phyloP scores from a whole-genome alignment of 2,329 filamentous ascomycete species.

The Aspergillus sp. region DNA sequence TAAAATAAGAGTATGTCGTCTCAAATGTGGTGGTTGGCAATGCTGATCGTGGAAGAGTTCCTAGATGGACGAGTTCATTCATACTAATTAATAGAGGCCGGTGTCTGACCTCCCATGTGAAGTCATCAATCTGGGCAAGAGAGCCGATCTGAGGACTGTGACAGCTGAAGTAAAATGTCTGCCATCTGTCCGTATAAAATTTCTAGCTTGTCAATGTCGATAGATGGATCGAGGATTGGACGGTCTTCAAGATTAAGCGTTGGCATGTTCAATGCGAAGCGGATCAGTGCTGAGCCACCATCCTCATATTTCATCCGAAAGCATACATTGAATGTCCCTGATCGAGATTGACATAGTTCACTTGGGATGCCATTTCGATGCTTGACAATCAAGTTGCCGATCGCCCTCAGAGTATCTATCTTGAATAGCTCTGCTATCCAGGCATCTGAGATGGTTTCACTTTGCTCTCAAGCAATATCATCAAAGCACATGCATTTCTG shows the following conservation, averaged over 20 bases:
- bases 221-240: conserved; percentile 5
- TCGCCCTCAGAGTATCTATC: background rate
- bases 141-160: conserved; percentile 27
- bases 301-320: conserved; percentile 16
- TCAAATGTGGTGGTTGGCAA: background rate
- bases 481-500: conserved; percentile 1
- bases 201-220: conserved; percentile 1
- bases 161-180: conserved; percentile 25
- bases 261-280: background rate
- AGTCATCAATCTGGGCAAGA: conserved; percentile 20
- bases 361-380: background rate
- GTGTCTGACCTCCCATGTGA: conserved; percentile 25
- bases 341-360: background rate
- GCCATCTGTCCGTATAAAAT: conserved; percentile 13
- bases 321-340: conserved; percentile 17
- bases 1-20: background rate
- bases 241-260: conserved; percentile 7
- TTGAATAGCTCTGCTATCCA: background rate
- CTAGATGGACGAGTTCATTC: conserved; percentile 31
- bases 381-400: background rate
- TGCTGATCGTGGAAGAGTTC: conserved; percentile 18
- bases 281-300: conserved; percentile 9
- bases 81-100: conserved; percentile 39
- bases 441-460: background rate
- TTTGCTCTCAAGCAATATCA: conserved; percentile 1